Evolutionary conservation across 1,139 yeast species (phyloP), one percentile per base, ranked within the genome.

Genomic region (Suhomyces kunorum): DNA sequence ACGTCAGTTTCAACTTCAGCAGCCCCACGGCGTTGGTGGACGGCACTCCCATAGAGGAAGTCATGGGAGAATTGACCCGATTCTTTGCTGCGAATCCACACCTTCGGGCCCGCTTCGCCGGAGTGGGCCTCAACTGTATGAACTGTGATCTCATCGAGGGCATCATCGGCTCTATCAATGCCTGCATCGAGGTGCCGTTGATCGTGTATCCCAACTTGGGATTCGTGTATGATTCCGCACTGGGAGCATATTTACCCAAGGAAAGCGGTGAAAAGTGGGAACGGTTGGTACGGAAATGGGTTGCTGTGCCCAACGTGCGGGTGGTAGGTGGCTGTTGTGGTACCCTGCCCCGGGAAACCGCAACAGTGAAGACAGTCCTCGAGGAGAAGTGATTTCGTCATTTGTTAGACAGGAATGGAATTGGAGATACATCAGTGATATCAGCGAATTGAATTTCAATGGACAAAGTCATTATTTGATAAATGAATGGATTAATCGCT

Each of bases 321-420:
- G 55, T 74, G 11, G 58, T 80, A 29, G 85, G 85, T 3, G 83
- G 83, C 2, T 80, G 85, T 50, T 80, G 85, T 46, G 64, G 82
- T 37, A 77, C 81, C 1, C 69, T 74, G 1, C 78, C 81, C 1
- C 46, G 48, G 9, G 80, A 77, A 35, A 71, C 76, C 24, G 48
- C 40, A n/a, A 38, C 41, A 25, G 53, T 61, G 16, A n/a, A 11
- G 14, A 17, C n/a, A 4, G 8, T 29, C 17, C 13, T 29, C 17
- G 16, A 18, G 3, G n/a, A 17, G n/a, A 9, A 15, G 28, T 25
- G 8, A 18, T 6, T n/a, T n/a, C n/a, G n/a, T n/a, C n/a, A n/a
- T n/a, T n/a, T n/a, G n/a, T n/a, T n/a, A n/a, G n/a, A n/a, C n/a
- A n/a, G n/a, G n/a, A n/a, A n/a, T n/a, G n/a, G n/a, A n/a, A n/a